Evolutionary conservation across 1,139 yeast species (phyloP).

Genomic region (Pneumocystis carinii): DNA sequence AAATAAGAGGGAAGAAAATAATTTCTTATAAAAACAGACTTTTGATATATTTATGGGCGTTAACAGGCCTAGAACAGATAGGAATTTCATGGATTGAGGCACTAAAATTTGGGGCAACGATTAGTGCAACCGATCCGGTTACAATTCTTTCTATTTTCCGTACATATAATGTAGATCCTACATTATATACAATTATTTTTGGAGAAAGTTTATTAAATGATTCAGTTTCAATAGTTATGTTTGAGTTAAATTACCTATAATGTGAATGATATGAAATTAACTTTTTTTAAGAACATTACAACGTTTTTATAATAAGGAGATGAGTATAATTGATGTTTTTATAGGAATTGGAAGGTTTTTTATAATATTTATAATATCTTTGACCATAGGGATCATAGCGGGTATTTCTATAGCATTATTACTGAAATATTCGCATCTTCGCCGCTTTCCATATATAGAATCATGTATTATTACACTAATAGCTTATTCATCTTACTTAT

Average conservation of each 20-base stretch:
- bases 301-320: conserved; percentile 77
- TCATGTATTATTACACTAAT: conserved; percentile 79
- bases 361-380: conserved; percentile 86
- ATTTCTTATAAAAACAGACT: neutral
- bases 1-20: neutral
- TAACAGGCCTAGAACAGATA: conserved; percentile 77
- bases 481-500: conserved; percentile 92
- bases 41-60: conserved; percentile 66
- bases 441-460: conserved; percentile 92
- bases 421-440: conserved; percentile 78
- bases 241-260: conserved; percentile 33
- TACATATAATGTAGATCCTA: conserved; percentile 95
- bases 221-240: conserved; percentile 97
- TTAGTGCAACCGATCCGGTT: conserved; percentile 97
- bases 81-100: conserved; percentile 89
- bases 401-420: conserved; percentile 83
- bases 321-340: conserved; percentile 61
- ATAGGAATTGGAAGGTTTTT: conserved; percentile 89
- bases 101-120: conserved; percentile 89
- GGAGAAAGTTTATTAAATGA: conserved; percentile 93
- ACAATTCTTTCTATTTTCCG: conserved; percentile 91
- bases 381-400: conserved; percentile 73
- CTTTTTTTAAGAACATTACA: conserved; percentile 50
- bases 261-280: neutral
- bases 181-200: conserved; percentile 85